Conservation (phyloP, 2,329 filamentous ascomycete genomes). For the Aspergillus intermedius region DNA sequence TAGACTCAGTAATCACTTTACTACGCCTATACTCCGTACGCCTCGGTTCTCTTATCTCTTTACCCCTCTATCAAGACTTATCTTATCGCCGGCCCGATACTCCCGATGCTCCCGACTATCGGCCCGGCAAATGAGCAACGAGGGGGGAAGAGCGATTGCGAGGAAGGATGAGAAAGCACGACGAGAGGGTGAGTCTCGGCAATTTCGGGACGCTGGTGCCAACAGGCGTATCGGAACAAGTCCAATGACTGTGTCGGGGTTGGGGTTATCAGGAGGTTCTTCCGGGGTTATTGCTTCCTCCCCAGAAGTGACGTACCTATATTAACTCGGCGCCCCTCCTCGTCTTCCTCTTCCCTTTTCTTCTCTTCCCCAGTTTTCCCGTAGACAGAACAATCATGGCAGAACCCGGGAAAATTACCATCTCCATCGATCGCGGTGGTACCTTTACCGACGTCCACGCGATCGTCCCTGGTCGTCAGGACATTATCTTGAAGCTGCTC, state of each 20-base stretch:
- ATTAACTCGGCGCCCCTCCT: slow-evolving; percentile 10
- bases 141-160: neutral
- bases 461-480: slow-evolving; percentile 29
- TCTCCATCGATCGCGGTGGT: slow-evolving; percentile 35
- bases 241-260: neutral
- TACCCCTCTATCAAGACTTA: neutral
- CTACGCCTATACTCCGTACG: neutral
- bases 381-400: slow-evolving; percentile 15
- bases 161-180: neutral
- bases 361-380: neutral
- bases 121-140: slow-evolving; percentile 25
- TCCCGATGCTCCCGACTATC: slow-evolving; percentile 11
- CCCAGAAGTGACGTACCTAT: slow-evolving; percentile 6
- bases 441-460: slow-evolving; percentile 37
- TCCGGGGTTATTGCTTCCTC: neutral
- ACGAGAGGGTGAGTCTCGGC: neutral
- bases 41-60: neutral
- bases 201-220: neutral
- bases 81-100: slow-evolving; percentile 14
- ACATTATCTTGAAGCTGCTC: slow-evolving; percentile 36
- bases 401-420: slow-evolving; percentile 27
- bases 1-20: too few species aligned
- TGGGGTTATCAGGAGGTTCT: neutral
- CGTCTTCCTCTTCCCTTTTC: neutral
- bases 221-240: neutral